Evolutionary conservation across 768 basidiomycete genomes (phyloP), one percentile per base, ranked within the genome.

Genomic region (Lyophyllum atratum): DNA sequence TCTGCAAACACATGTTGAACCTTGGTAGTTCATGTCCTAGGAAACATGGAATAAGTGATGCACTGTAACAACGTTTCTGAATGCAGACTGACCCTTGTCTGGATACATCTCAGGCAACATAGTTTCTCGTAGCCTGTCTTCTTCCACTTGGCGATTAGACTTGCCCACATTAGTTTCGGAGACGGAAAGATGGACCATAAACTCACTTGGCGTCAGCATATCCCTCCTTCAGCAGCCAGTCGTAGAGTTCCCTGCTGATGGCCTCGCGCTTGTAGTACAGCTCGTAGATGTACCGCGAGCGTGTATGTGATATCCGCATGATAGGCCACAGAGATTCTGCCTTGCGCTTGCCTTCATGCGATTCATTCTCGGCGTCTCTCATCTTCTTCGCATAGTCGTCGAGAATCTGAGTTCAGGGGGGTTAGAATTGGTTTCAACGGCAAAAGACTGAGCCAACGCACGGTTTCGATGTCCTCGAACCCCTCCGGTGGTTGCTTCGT

Each of bases 321-420:
- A 99, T 97, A 42, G 96, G 94, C 96, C 97, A 95, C 37, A 94
- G 72, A 5, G 90, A 90, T 75, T 95, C 93, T 24, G 89, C 85
- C 74, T 91, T 94, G 70, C 95, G 92, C 72, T 99, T 98, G 60
- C 97, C 97, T 72, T 99, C 97, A 71, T 99, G 97, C 1, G 89
- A 87, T 76, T 99, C 97, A 68, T 95, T 97, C 80, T 99, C 97
- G 1, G 92, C 97, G 73, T 99, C 97, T 53, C 97, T 81, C 97
- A 99, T 99, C 79, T 97, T 98, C 79, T 94, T 93, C 43, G 93
- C 92, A 71, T 98, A 99, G 75, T 98, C 97, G 64, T 98, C 97
- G 63, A 98, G 89, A 64, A 98, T 89, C 90, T 96, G 28, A 58
- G 59, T 60, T 24, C 22, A 55, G 28, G 26, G 19, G 45, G 7